Conservation (phyloP, 495 filamentous ascomycete species). For the Pyronema domesticum region DNA sequence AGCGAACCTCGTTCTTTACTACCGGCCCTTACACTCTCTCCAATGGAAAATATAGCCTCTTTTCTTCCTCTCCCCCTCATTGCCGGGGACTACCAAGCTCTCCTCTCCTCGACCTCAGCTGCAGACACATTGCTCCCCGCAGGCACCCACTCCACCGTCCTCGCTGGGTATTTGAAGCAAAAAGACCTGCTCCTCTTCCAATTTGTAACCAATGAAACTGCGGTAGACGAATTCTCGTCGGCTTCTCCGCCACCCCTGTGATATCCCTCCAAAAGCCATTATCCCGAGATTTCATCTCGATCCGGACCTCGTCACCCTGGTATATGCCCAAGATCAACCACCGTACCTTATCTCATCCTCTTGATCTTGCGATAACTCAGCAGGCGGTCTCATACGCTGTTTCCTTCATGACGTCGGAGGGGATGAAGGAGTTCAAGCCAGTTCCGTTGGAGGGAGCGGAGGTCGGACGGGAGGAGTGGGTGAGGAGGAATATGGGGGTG, state of each 20-base stretch:
- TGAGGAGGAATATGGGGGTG: slow-evolving; percentile 11
- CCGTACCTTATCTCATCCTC: slow-evolving; percentile 28
- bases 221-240: slow-evolving; percentile 5
- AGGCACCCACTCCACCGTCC: slow-evolving; percentile 26
- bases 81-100: neutral
- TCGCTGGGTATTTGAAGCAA: slow-evolving; percentile 25
- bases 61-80: neutral
- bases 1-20: slow-evolving; percentile 26
- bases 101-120: neutral
- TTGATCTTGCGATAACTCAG: slow-evolving; percentile 24
- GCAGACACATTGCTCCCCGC: slow-evolving; percentile 21
- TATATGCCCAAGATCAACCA: slow-evolving; percentile 21
- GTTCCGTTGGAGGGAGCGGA: slow-evolving; percentile 17
- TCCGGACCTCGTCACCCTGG: slow-evolving; percentile 26
- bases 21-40: slow-evolving; percentile 22
- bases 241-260: no score
- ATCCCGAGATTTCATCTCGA: slow-evolving; percentile 27
- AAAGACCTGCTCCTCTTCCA: slow-evolving; percentile 7
- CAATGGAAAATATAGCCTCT: neutral
- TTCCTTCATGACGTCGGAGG: slow-evolving; percentile 17
- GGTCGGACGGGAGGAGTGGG: slow-evolving; percentile 14
- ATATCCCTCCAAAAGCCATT: slow-evolving; percentile 22
- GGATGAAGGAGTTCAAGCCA: slow-evolving; percentile 18
- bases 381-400: slow-evolving; percentile 11
- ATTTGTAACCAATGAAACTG: neutral